phyloP scores from a whole-genome alignment of 768 basidiomycete species.

The Tricholoma sp. region DNA sequence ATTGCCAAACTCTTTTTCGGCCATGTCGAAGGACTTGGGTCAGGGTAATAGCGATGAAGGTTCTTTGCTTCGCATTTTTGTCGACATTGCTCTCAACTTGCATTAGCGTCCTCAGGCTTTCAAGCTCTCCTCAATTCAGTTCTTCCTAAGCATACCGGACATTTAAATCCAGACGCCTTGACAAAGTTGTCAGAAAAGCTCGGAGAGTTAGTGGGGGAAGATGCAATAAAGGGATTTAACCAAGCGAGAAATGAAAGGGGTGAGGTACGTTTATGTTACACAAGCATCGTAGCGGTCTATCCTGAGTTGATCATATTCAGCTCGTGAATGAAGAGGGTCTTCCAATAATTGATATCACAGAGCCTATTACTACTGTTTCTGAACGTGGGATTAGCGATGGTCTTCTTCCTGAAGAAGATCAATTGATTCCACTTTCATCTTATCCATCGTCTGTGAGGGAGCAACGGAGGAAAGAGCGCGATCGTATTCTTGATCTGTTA shows the following conservation, averaged over 20 bases:
- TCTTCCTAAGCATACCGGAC: conserved; percentile 26
- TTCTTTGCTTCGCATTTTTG: background rate
- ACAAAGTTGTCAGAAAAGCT: conserved; percentile 56
- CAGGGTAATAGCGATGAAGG: background rate
- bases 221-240: conserved; percentile 25
- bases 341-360: conserved; percentile 74
- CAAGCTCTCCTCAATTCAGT: conserved; percentile 34
- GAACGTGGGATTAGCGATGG: conserved; percentile 11
- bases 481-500: conserved; percentile 60
- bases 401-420: conserved; percentile 33
- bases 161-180: conserved; percentile 43
- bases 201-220: conserved; percentile 48
- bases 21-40: background rate
- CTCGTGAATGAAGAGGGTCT: conserved; percentile 73
- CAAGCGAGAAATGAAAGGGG: conserved; percentile 46
- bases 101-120: background rate
- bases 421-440: conserved; percentile 40
- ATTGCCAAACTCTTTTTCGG: too few relatives aligned
- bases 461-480: conserved; percentile 51
- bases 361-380: conserved; percentile 36
- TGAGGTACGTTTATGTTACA: conserved; percentile 47
- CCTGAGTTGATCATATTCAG: conserved; percentile 32
- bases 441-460: conserved; percentile 44
- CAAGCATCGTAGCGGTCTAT: conserved; percentile 13
- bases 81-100: background rate